Evolutionary conservation across 1,284 basidiomycete genomes (phyloP), one percentile per base, ranked within the genome.

Genomic region (Microbotryomycetes sp.): DNA sequence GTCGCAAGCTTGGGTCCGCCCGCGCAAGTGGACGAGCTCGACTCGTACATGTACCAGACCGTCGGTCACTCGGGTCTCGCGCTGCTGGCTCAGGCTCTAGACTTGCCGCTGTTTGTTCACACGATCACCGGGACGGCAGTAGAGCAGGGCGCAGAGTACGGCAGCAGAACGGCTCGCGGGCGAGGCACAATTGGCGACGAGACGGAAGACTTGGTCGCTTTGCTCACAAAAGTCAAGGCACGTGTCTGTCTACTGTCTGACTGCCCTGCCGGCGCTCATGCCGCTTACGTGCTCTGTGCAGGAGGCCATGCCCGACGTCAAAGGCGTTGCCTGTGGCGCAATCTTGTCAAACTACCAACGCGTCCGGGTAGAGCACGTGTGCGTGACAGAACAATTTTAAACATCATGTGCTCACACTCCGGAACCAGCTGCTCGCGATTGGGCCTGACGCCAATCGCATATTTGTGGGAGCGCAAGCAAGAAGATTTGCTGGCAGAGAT

Each of bases 11-110:
- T 98, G 26, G 82, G 87, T 15, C 94, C 94, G 16, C 83, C 81
- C 60, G 77, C 66, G 56, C 45, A 61, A 52, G 59, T 75, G 96
- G 96, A 97, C 79, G 96, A 99, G 79, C 84, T 97, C 71, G 94
- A 99, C 76, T 97, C 94, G 49, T 98, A 94, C 79, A 83, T 99
- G 77, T 99, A 97, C 75, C 96, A 99, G 60, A 97, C 94, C 6
- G 93, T 98, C 41, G 96, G 93, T 0, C 94, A 97, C 73, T 89
- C 92, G 67, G 89, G 91, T 5, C 87, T 98, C 52, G 85, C 91
- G 56, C 81, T 89, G 54, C 86, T 98, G 57, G 91, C 91, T 9
- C 78, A 82, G 56, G 90, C 94, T 1, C 80, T 98, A 68, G 85
- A 83, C 5, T 82, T 97, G 1, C 96, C 96, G 3, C 81, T 97